A percentile compares a stretch with the other conserved stretches of the same genome.
phyloP scores from a whole-genome alignment of 1,139 yeast species.

The Protomyces gravidus region DNA sequence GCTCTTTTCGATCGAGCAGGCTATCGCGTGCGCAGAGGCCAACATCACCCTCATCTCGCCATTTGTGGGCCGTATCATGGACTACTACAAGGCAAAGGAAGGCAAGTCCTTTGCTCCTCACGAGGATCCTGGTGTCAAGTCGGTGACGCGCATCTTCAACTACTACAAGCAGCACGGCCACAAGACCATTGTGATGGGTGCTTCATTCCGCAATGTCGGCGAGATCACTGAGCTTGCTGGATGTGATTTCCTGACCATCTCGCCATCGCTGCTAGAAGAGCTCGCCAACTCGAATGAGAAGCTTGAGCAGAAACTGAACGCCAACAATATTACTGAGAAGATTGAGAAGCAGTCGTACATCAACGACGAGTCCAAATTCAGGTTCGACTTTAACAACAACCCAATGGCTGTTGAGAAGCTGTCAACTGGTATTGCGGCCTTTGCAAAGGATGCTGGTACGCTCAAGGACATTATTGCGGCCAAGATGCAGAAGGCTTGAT shows the following conservation, averaged over 20 bases:
- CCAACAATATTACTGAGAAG: slow-evolving; percentile 53
- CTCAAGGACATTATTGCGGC: slow-evolving; percentile 73
- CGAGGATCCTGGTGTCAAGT: slow-evolving; percentile 94
- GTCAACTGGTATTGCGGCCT: slow-evolving; percentile 94
- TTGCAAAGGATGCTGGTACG: slow-evolving; percentile 89
- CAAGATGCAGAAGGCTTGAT: slow-evolving; percentile 47
- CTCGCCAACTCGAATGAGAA: slow-evolving; percentile 69
- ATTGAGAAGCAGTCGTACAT: slow-evolving; percentile 72
- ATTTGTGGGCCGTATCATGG: slow-evolving; percentile 97
- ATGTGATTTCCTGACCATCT: slow-evolving; percentile 90
- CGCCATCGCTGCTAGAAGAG: slow-evolving; percentile 90
- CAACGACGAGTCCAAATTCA: slow-evolving; percentile 83
- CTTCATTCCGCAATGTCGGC: slow-evolving; percentile 96
- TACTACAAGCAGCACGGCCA: slow-evolving; percentile 96
- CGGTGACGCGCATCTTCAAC: slow-evolving; percentile 85
- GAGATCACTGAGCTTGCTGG: slow-evolving; percentile 98
- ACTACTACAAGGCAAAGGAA: slow-evolving; percentile 94
- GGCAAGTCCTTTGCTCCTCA: slow-evolving; percentile 74
- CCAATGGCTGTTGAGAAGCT: slow-evolving; percentile 95
- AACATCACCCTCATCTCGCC: slow-evolving; percentile 93
- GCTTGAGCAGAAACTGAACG: slow-evolving; percentile 67
- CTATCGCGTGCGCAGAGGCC: slow-evolving; percentile 99
- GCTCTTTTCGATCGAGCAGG: slow-evolving; percentile 91
- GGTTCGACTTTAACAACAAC: slow-evolving; percentile 88
- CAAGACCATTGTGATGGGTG: slow-evolving; percentile 99